Evolutionary conservation across 768 basidiomycete genomes (phyloP), one percentile per base, ranked within the genome.

Genomic region (Agrocybe praecox): DNA sequence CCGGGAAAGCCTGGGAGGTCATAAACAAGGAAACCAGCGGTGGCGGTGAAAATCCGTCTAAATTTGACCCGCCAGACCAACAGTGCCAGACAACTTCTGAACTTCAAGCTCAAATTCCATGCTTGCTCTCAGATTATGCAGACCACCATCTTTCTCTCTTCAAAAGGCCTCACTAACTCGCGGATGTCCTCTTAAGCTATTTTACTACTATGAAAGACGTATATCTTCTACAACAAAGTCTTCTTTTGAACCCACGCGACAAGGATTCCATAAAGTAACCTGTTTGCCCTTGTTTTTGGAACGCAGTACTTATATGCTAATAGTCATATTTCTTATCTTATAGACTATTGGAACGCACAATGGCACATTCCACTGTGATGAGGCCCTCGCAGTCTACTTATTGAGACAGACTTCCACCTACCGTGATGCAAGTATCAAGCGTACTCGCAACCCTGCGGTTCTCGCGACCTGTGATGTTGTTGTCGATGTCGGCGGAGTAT

Each of bases 291-390:
- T 2, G 17, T 22, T 19, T 18, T 43, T n/a, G 6, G n/a, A 15
- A 8, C 9, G 26, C 9, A 7, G 6, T 15, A 3, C 21, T 21
- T 33, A 46, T 47, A 21, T 26, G n/a, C n/a, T n/a, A n/a, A 24
- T 49, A 19, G 18, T 47, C 11, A 26, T 19, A 32, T n/a, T 23
- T 7, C 43, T 24, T 46, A 49, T 22, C 33, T 26, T 57, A 12
- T 57, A 94, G 91, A 73, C 85, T 42, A 96, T 98, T 65, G 95
- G 95, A 32, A 97, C 95, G 1, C 95, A 98, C 72, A 93, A 90
- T 57, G 96, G 96, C 17, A 93, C 94, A 0, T 98, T 98, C 70
- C 96, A 99, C 66, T 96, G 94, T 71, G 96, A 99, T 65, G 96
- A 99, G 74, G 94, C 95, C 0, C 82, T 98, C 32, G 97, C 96